phyloP scores from a whole-genome alignment of 2,329 filamentous ascomycete genomes.

The Nothopassalora personata region DNA sequence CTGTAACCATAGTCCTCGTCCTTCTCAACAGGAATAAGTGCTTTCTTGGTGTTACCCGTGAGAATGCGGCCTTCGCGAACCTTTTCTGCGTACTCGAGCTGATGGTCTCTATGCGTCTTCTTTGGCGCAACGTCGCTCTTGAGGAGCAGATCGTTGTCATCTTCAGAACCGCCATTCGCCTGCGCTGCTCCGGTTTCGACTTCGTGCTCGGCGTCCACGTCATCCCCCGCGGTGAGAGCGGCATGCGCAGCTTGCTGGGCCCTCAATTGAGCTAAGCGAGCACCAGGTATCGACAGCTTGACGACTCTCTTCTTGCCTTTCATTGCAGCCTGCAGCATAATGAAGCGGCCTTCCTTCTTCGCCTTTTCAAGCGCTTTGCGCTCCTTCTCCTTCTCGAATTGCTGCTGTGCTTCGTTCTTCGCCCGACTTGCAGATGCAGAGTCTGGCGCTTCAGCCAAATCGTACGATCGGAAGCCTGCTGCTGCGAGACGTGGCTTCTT shows the following conservation, averaged over 20 bases:
- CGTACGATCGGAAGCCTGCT: conserved; percentile 29
- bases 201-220: conserved; percentile 29
- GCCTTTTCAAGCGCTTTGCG: conserved; percentile 36
- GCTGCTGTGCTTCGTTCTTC: conserved; percentile 42
- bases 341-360: conserved; percentile 41
- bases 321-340: conserved; percentile 43
- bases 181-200: conserved; percentile 19
- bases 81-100: conserved; percentile 38
- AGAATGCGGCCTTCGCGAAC: conserved; percentile 25
- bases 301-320: conserved; percentile 43
- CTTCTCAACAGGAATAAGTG: conserved; percentile 30
- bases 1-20: conserved; percentile 30
- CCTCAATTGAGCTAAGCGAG: conserved; percentile 35
- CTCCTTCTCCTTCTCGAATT: conserved; percentile 46
- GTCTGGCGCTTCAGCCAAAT: conserved; percentile 26
- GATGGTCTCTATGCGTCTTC: conserved; percentile 29
- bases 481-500: conserved; percentile 32
- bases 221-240: conserved; percentile 20
- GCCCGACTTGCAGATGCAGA: conserved; percentile 24
- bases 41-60: conserved; percentile 29
- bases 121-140: conserved; percentile 32
- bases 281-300: conserved; percentile 34
- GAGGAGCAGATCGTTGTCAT: conserved; percentile 21
- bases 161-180: conserved; percentile 21
- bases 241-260: conserved; percentile 29